phyloP scores from a whole-genome alignment of 73 alveolate species.

The Uronychia setigera region DNA sequence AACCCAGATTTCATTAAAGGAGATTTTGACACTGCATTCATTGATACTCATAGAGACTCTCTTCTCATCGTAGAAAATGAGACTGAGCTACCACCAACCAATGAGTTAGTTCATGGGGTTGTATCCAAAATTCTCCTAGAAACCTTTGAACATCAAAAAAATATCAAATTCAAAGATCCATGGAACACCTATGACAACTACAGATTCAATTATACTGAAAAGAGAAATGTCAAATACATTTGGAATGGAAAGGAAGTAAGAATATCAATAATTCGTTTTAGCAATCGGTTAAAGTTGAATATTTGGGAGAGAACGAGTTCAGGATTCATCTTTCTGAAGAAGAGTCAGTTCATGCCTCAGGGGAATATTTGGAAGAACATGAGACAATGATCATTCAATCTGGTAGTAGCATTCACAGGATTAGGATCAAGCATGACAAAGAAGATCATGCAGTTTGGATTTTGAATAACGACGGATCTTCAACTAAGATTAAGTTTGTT shows the following conservation, averaged over 20 bases:
- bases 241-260: slow-evolving; percentile 29
- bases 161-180: background rate
- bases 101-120: background rate
- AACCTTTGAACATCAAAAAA: background rate
- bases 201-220: slow-evolving; percentile 41
- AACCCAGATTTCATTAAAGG: slow-evolving; percentile 67
- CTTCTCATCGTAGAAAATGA: slow-evolving; percentile 22
- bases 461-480: background rate
- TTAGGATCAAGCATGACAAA: background rate
- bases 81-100: background rate
- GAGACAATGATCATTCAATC: background rate
- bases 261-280: background rate
- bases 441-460: background rate
- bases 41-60: slow-evolving; percentile 50
- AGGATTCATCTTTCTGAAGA: background rate
- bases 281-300: slow-evolving; percentile 35
- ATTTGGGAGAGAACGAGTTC: slow-evolving; percentile 36
- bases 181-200: slow-evolving; percentile 50
- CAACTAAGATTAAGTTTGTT: background rate
- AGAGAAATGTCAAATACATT: slow-evolving; percentile 31
- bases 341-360: background rate
- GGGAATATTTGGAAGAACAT: background rate
- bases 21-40: slow-evolving; percentile 81
- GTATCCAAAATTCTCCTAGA: background rate
- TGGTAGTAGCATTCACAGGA: background rate